Percentiles rank a stretch among this genome's conserved stretches.
These are phyloP conservation scores for Protostelium mycophagum DNA, from an alignment of 78 protist genomes.

Conservation along the genomic window DNA sequence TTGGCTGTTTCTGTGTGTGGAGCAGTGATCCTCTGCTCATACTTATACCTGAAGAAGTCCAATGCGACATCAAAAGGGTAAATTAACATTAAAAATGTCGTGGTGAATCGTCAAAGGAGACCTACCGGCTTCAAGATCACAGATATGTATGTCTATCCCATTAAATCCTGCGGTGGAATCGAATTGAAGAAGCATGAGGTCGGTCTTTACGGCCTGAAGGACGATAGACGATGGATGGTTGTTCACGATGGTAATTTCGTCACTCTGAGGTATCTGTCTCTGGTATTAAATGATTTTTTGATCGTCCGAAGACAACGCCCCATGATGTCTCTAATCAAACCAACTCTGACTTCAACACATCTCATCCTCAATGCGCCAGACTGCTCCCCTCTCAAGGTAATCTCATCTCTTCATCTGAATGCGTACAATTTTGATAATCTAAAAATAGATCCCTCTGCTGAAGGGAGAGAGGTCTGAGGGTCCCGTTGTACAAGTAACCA, in stretches of 20 bases:
- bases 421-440: neutral
- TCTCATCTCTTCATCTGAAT: neutral
- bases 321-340: neutral
- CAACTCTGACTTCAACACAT: neutral
- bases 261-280: neutral
- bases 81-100: no score
- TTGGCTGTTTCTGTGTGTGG: no score
- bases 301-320: neutral
- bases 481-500: neutral
- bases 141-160: neutral
- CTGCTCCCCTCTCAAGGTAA: neutral
- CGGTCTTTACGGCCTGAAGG: neutral
- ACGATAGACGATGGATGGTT: neutral
- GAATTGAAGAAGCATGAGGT: neutral
- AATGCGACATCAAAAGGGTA: no score
- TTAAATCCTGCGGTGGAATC: neutral
- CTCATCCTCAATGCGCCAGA: neutral
- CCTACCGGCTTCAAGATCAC: neutral
- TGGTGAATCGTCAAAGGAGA: neutral
- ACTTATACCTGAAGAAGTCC: no score
- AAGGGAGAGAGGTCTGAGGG: neutral
- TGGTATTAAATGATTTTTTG: neutral
- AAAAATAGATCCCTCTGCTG: neutral
- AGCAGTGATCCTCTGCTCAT: no score
- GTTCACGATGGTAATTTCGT: neutral